These are phyloP conservation scores for Iodosphaeria phyllophila DNA, from an alignment of 2,329 filamentous ascomycete species.

Conservation along the genomic window DNA sequence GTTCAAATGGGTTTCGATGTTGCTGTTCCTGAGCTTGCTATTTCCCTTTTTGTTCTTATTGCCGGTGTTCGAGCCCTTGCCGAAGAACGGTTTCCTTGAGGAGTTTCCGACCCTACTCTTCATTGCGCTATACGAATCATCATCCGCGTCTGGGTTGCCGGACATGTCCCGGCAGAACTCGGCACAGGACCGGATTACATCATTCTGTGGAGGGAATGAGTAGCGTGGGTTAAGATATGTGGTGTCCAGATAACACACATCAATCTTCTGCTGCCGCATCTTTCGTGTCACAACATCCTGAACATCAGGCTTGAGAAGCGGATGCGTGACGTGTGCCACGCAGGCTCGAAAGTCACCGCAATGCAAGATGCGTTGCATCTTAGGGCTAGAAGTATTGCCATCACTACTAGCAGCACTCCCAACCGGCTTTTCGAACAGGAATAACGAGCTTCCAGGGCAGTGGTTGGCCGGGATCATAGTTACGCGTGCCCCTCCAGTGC, in stretches of 20 bases:
- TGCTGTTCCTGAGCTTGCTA: too few species aligned
- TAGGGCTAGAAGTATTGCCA: conserved; percentile 36
- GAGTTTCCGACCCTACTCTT: conserved; percentile 21
- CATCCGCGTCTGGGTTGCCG: conserved; percentile 35
- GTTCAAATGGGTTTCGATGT: background rate
- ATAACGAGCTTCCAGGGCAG: conserved; percentile 86
- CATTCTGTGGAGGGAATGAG: conserved; percentile 73
- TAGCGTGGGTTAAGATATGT: conserved; percentile 95
- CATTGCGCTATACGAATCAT: conserved; percentile 26
- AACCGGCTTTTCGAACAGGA: conserved; percentile 69
- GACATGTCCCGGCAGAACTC: conserved; percentile 70
- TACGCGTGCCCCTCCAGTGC: conserved; percentile 65
- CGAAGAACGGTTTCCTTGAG: conserved; percentile 33
- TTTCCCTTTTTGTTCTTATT: too few species aligned
- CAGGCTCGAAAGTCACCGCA: conserved; percentile 94
- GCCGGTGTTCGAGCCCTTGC: conserved; percentile 15
- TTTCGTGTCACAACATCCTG: conserved; percentile 54
- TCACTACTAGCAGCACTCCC: too few species aligned
- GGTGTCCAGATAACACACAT: conserved; percentile 92
- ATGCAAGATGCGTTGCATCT: conserved; percentile 66
- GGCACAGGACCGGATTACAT: conserved; percentile 75
- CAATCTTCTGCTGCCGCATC: conserved; percentile 65
- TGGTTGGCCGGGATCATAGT: conserved; percentile 96
- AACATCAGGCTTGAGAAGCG: conserved; percentile 58
- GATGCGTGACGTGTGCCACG: conserved; percentile 65